Percentiles rank a stretch among this genome's conserved stretches.
These are phyloP conservation scores for Kwoniella dejecticola DNA, from an alignment of 768 basidiomycete genomes.

Conservation along the genomic window DNA sequence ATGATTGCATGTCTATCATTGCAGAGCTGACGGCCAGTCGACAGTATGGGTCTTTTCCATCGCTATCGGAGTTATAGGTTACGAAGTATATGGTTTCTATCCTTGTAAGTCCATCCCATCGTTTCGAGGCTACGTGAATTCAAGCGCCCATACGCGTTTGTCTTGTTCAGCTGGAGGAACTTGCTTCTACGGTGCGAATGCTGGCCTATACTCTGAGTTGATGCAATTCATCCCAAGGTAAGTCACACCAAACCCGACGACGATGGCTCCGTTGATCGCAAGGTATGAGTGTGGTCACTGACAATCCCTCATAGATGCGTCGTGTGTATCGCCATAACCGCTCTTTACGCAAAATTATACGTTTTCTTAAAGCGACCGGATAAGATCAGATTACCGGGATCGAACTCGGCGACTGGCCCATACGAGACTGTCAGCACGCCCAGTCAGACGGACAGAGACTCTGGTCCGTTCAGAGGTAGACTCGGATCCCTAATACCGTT, in stretches of 20 bases:
- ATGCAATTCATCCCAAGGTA: conserved; percentile 55
- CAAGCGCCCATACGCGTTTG: neutral
- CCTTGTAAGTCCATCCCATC: conserved; percentile 32
- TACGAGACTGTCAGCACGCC: conserved; percentile 19
- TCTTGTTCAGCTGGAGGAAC: conserved; percentile 39
- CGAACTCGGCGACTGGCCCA: conserved; percentile 20
- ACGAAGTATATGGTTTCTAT: conserved; percentile 44
- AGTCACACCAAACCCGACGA: conserved; percentile 10
- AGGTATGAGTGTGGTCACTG: too few species aligned
- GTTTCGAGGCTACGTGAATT: neutral
- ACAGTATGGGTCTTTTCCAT: conserved; percentile 46
- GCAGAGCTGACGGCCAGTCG: too few species aligned
- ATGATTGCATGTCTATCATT: too few species aligned
- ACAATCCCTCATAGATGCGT: conserved; percentile 18
- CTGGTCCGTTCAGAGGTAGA: neutral
- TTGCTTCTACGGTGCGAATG: conserved; percentile 51
- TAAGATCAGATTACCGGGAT: conserved; percentile 49
- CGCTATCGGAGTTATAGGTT: conserved; percentile 40
- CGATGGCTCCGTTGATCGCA: too few species aligned
- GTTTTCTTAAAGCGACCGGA: conserved; percentile 57
- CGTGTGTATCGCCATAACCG: conserved; percentile 50
- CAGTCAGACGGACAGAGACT: neutral
- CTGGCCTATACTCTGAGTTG: conserved; percentile 53
- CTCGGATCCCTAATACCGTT: conserved; percentile 12
- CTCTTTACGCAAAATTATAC: conserved; percentile 53